Evolutionary conservation across 768 basidiomycete species (phyloP).

Genomic region (Lentinula raphanica): DNA sequence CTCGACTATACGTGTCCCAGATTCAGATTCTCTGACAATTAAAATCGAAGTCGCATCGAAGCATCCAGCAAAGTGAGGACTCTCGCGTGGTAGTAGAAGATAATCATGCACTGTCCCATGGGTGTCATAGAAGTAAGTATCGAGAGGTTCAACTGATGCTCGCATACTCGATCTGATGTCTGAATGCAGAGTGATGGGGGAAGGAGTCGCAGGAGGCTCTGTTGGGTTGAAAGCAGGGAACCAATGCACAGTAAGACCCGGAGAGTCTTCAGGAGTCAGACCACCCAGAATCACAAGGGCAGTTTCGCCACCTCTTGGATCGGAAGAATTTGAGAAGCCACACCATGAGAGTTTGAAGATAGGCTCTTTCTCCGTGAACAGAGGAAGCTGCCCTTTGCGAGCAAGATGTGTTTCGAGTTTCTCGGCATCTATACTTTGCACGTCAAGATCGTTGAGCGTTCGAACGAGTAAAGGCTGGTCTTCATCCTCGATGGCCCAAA

Average conservation of each 20-base stretch:
- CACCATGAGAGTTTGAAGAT: conserved; percentile 88
- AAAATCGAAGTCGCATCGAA: conserved; percentile 70
- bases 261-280: conserved; percentile 40
- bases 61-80: conserved; percentile 61
- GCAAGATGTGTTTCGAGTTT: conserved; percentile 38
- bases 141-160: conserved; percentile 44
- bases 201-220: conserved; percentile 32
- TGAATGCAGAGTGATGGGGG: conserved; percentile 23
- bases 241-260: conserved; percentile 64
- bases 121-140: conserved; percentile 55
- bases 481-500: conserved; percentile 79
- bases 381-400: conserved; percentile 12
- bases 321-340: conserved; percentile 59
- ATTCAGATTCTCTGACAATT: conserved; percentile 48
- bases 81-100: conserved; percentile 62
- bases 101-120: conserved; percentile 69
- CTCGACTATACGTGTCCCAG: conserved; percentile 46
- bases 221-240: conserved; percentile 61
- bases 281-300: conserved; percentile 78
- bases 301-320: conserved; percentile 68
- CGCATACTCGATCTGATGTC: conserved; percentile 60
- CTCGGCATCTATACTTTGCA: conserved; percentile 48
- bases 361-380: conserved; percentile 49
- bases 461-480: conserved; percentile 70
- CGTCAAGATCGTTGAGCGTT: conserved; percentile 53